Conservation (phyloP, 257 asterid species). For the Anisodus acutangulus region DNA sequence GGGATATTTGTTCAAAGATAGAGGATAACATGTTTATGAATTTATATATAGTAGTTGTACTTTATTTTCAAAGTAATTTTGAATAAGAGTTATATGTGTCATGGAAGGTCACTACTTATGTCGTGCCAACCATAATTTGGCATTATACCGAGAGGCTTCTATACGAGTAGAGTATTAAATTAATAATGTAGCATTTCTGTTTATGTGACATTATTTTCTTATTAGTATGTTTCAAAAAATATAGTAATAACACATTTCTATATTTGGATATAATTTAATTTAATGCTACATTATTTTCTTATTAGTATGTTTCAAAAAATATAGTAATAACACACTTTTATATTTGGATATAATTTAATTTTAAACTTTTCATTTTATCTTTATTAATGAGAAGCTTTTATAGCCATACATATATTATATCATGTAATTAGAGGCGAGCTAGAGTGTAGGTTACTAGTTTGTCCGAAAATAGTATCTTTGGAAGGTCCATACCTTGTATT, state of each 20-base stretch:
- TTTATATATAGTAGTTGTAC: background rate
- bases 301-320: background rate
- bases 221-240: background rate
- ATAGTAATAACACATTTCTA: background rate
- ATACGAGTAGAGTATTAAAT: background rate
- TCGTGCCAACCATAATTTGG: constrained; percentile 44
- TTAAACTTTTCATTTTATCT: background rate
- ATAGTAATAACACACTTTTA: background rate
- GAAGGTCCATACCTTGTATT: background rate
- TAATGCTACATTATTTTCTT: background rate
- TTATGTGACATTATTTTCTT: background rate
- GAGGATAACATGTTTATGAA: background rate
- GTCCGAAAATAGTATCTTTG: fast-evolving
- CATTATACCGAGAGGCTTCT: background rate
- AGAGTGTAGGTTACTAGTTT: background rate
- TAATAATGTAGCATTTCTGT: background rate
- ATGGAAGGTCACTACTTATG: constrained; percentile 41
- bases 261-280: background rate
- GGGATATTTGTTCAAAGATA: background rate
- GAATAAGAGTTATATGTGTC: background rate
- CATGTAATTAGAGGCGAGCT: background rate
- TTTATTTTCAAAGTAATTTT: background rate
- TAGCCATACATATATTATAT: background rate
- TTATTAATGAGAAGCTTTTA: background rate
- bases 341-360: background rate